Evolutionary conservation across 2,329 filamentous ascomycete genomes (phyloP), one percentile per base, ranked within the genome.

Genomic region (Davidsoniella virescens): DNA sequence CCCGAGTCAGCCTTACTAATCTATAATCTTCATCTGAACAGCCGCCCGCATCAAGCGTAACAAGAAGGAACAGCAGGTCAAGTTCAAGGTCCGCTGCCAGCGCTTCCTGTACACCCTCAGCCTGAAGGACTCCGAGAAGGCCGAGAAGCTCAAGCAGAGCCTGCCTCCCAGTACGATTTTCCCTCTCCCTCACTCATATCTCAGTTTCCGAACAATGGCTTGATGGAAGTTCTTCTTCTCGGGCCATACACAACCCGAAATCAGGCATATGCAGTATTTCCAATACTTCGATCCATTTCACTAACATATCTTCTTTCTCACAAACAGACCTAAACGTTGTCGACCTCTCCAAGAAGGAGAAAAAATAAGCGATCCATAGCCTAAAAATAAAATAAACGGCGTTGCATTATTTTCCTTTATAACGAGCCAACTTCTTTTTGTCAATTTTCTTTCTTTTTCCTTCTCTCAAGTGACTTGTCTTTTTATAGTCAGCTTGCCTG

Each of bases 41-140:
- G 84, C 84, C 71, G 84, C 84, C 66, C 82, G 84, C 70, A 87
- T 90, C 78, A 90, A 96, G 87, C 92, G 93, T 80, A 94, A 82
- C 81, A 83, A 81, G 72, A 82, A 84, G 74, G 74, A 75, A 66
- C 78, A 82, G 69, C 82, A 90, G 78, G 88, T 92, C 82, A 98
- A 98, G 84, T 96, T 98, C 87, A 98, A 98, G 87, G 90, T 98
- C 79, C 87, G 92, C 71, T 96, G 92, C 84, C 78, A 86, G 69
- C 80, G 82, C 66, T 82, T 92, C 78, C 78, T 98, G 62, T 98
- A 98, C 84, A 95, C 92, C 62, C 82, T 98, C 63, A 85, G 94
- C 68, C 82, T 98, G 65, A 95, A 94, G 82, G 92, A 98, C 75
- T 79, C 80, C 66, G 92, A 95, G 69, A 96, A 96, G 86, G 93